Base-by-base conservation (phyloP, 139 green algal genomes). In the Volvox reticuliferus region DNA sequence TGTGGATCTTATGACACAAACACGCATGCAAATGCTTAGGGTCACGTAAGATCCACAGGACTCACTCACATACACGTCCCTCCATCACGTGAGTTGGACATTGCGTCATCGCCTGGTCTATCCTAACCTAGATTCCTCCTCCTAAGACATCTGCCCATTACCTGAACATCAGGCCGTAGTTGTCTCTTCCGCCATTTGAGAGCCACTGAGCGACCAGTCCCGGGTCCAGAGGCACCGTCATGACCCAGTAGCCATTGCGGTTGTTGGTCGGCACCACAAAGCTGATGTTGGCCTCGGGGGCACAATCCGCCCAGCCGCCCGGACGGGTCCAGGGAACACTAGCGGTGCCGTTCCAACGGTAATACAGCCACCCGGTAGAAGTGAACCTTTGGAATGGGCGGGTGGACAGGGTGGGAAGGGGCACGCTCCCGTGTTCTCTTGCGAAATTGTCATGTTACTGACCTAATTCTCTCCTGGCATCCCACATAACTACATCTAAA, bases 131-230 rank as follows among this genome's bases (percentile, higher is more conserved):
- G 44, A 55, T 9, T 55, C 44, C 44, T 55, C 44, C 5, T 9
- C 44, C 44, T 5, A 5, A 55, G 44, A 55, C 5, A 55, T 55
- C 5, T 9, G 44, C 9, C 44, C 44, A 55, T 55, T 55, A 44
- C 35, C 87, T 91, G 87, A 91, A 82, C 63, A 91, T 68, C 24
- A 91, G 35, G 13, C 87, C 87, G 35, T 91, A 87, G 78, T 91
- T 91, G 35, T 79, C 63, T 1, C n/a, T 22, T 36, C 87, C 87
- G 33, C 80, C 50, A 50, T 82, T 73, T 3, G 71, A 50, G 3
- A 89, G 28, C 85, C 85, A 89, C 2, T 17, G 5, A 22, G 26
- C 44, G 37, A 89, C 85, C 71, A 82, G 26, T 2, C 18, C 0
- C n/a, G 69, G 37, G n/a, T 82, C 69, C 69, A 89, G 85, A 14